A percentile compares a stretch with the other conserved stretches of the same genome.
These are phyloP conservation scores for Triangularia setosa DNA, from an alignment of 2,329 filamentous ascomycete species.

Conservation along the genomic window DNA sequence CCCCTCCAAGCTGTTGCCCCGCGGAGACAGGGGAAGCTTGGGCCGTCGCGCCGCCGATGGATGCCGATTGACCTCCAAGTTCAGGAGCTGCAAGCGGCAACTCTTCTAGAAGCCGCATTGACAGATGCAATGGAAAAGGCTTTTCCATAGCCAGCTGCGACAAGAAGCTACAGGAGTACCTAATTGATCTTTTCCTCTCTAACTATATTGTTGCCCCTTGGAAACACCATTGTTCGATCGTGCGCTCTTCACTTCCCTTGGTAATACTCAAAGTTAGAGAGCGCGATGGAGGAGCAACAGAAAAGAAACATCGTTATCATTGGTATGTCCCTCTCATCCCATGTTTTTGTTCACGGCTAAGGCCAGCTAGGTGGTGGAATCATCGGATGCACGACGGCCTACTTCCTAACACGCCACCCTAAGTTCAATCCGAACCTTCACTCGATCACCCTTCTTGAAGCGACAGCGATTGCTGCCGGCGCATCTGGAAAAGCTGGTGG, in stretches of 20 bases:
- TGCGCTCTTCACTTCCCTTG: neutral
- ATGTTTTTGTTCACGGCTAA: slow-evolving; percentile 3
- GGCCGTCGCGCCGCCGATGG: neutral
- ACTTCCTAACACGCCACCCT: slow-evolving; percentile 83
- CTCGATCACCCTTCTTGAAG: slow-evolving; percentile 82
- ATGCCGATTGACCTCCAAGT: neutral
- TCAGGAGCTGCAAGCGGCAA: neutral
- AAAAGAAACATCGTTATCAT: slow-evolving; percentile 48
- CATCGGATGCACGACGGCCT: slow-evolving; percentile 87
- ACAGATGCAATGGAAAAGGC: neutral
- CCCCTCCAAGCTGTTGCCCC: neutral
- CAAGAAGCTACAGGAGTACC: neutral
- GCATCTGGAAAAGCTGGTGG: slow-evolving; percentile 95
- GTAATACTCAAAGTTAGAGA: neutral
- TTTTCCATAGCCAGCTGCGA: neutral
- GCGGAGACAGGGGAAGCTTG: neutral
- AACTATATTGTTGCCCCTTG: neutral
- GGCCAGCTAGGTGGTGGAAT: slow-evolving; percentile 73
- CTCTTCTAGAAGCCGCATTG: neutral
- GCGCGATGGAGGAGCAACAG: slow-evolving; percentile 25
- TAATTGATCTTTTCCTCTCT: too few species aligned
- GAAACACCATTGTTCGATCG: neutral
- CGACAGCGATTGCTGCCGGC: slow-evolving; percentile 78
- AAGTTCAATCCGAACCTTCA: slow-evolving; percentile 72
- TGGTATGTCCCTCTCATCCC: slow-evolving; percentile 27